These are phyloP conservation scores for Solanum virginianum DNA, from an alignment of 257 asterid genomes.

Conservation along the genomic window DNA sequence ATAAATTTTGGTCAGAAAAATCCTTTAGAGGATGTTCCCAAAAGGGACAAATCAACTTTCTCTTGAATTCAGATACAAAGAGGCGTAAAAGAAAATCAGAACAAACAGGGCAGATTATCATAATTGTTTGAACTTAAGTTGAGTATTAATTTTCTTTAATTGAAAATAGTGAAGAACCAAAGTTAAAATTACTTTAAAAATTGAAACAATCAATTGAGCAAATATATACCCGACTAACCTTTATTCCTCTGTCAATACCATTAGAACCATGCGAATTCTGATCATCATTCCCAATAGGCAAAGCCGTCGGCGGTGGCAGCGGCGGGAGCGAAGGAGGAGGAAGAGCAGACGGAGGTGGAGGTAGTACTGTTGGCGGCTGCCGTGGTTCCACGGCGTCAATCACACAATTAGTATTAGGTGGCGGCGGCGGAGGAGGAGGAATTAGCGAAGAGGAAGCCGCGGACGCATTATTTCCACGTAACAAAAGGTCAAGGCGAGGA, in stretches of 20 bases:
- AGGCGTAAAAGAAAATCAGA: neutral
- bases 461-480: conserved; percentile 45
- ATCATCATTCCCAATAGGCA: conserved; percentile 12
- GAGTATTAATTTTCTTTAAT: neutral
- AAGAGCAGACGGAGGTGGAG: neutral
- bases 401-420: neutral
- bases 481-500: conserved; percentile 58
- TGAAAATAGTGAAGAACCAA: neutral
- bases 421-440: neutral
- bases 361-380: neutral
- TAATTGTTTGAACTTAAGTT: neutral
- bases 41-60: neutral
- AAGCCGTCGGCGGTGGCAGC: neutral
- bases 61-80: neutral
- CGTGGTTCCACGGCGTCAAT: conserved; percentile 4
- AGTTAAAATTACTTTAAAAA: neutral
- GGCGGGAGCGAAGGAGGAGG: neutral
- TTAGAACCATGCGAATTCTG: conserved; percentile 37
- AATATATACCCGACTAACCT: conserved; percentile 27
- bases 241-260: conserved; percentile 32
- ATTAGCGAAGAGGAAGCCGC: neutral
- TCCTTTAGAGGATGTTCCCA: too few species aligned
- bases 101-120: neutral
- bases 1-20: too few species aligned
- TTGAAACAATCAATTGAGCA: neutral